Base-by-base conservation (phyloP, 176 grass and related monocot species). In the Areca catechu region DNA sequence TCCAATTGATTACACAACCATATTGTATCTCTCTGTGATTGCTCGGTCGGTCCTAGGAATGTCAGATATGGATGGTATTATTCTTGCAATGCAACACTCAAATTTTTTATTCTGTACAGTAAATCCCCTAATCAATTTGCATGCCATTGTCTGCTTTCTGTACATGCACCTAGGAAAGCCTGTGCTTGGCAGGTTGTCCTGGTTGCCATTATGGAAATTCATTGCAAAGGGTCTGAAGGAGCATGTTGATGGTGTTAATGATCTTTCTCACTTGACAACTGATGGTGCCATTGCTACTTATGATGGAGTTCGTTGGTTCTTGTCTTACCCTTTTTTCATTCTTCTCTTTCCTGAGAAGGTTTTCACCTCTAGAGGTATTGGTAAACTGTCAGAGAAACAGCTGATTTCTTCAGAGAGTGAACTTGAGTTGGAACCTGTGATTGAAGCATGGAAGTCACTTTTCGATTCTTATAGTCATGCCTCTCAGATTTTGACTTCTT, bases 241-340 rank as follows among this genome's bases (percentile, higher is more conserved):
- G 5, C 27, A 68, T 68, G 54, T 58, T 4, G 17, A 16, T 16
- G 17, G 16, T 34, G 14, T 71, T 43, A 43, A 43, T 43, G 34
- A 43, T 43, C 34, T 12, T 43, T 43, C 34, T 43, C 2, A 43
- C 27, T 50, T 30, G 29, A 24, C 54, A 54, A 9, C 53, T 76
- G 52, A 71, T 37, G 48, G 20, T 58, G 23, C 22, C 15, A 47
- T 20, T 21, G 7, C 16, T 68, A 34, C 0, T 73, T 10, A 48
- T 49, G 59, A 58, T 54, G 16, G 63, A 15, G 47, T 80, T n/a
- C 53, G 53, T 76, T 72, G 76, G 48, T 85, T 85, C 56, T 68
- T 85, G 21, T 85, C 67, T 34, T 85, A 76, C 75, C 82, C 82
- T 57, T 15, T 85, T n/a, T 60, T 85, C 6, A 29, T 58, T 27